Evolutionary conservation across 345 rosid genomes (phyloP).

Genomic region (Salix dunnii): DNA sequence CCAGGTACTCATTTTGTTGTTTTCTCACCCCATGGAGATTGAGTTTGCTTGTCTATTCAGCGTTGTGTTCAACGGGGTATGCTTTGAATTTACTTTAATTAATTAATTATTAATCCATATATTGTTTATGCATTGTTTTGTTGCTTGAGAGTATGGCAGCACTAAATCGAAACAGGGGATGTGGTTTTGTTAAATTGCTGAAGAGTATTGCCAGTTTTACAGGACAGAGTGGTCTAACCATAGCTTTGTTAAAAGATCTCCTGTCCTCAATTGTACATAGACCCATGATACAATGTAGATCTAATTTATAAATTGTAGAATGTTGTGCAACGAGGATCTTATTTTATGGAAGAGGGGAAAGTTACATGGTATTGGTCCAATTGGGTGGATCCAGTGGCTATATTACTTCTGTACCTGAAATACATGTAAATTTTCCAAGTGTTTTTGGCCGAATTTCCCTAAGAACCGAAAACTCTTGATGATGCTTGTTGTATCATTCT

Average conservation of each 20-base stretch:
- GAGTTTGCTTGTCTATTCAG: neutral
- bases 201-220: neutral
- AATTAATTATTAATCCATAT: neutral
- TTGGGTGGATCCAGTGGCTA: neutral
- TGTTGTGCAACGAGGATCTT: neutral
- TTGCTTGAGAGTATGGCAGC: neutral
- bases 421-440: neutral
- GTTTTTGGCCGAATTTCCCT: neutral
- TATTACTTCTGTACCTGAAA: neutral
- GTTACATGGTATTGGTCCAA: neutral
- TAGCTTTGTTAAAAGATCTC: neutral
- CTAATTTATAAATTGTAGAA: neutral
- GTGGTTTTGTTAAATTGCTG: neutral
- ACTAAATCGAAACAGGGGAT: neutral
- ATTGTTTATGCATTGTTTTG: neutral
- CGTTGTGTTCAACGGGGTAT: neutral
- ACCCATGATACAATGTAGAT: neutral
- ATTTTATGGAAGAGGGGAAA: neutral
- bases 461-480: neutral
- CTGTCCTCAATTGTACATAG: neutral
- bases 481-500: neutral
- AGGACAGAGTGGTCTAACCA: neutral
- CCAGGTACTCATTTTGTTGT: constrained; percentile 34
- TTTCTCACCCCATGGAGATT: neutral
- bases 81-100: neutral